A percentile compares a stretch with the other conserved stretches of the same genome.
Conservation (phyloP, 768 basidiomycete genomes). For the Suillus americanus region DNA sequence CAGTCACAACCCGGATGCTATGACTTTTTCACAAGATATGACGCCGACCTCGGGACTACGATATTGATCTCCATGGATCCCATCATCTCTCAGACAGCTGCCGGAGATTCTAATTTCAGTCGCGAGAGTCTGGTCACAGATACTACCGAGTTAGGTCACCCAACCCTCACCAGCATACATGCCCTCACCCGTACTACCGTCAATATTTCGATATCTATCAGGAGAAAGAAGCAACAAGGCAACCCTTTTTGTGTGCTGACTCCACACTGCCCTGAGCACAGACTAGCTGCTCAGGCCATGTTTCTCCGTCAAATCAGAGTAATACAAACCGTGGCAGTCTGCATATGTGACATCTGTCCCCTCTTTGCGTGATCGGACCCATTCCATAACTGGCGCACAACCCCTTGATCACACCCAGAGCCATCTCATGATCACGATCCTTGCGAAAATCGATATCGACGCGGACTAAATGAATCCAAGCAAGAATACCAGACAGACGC, state of each 20-base stretch:
- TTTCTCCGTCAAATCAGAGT: constrained; percentile 19
- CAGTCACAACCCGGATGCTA: not conserved
- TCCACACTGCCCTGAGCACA: constrained; percentile 7
- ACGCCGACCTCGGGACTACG: not conserved
- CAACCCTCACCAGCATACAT: not conserved
- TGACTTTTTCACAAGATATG: not conserved
- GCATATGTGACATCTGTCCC: constrained; percentile 29
- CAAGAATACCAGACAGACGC: not conserved
- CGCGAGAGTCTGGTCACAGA: constrained; percentile 13
- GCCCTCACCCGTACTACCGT: constrained; percentile 37
- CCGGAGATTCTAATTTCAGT: constrained; percentile 19
- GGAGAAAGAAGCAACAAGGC: constrained; percentile 46
- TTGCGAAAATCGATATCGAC: constrained; percentile 5
- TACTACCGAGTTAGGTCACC: not conserved
- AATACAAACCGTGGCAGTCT: constrained; percentile 36
- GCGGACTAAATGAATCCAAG: constrained; percentile 1
- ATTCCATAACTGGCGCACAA: not conserved
- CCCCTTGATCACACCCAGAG: not conserved
- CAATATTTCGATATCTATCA: constrained; percentile 44
- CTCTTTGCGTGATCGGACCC: constrained; percentile 9
- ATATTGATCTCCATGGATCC: constrained; percentile 44
- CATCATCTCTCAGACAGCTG: constrained; percentile 55
- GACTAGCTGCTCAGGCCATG: constrained; percentile 5
- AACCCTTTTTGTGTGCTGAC: constrained; percentile 8
- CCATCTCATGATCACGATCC: not conserved